phyloP scores from a whole-genome alignment of 495 filamentous ascomycete species.

The Cladorrhinum samala region DNA sequence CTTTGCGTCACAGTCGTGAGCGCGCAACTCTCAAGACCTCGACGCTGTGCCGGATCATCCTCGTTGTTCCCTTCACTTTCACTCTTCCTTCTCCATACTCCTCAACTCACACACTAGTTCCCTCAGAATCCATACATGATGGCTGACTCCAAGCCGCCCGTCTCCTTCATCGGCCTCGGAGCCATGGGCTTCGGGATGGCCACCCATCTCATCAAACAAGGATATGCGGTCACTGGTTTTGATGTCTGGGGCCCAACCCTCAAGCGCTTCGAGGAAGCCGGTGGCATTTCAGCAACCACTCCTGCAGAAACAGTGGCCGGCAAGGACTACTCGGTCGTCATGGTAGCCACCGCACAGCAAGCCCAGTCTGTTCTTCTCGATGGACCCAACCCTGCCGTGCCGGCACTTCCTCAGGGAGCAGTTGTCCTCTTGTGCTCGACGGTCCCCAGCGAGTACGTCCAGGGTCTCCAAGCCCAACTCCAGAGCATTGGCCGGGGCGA shows the following conservation, averaged over 20 bases:
- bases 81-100: background rate
- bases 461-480: conserved; percentile 52
- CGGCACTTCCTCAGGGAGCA: conserved; percentile 50
- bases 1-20: background rate
- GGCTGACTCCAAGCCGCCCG: conserved; percentile 41
- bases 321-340: conserved; percentile 61
- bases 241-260: conserved; percentile 70
- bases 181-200: conserved; percentile 91
- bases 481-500: conserved; percentile 50
- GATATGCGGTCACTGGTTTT: conserved; percentile 65
- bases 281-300: conserved; percentile 55
- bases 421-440: conserved; percentile 70
- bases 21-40: background rate
- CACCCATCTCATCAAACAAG: conserved; percentile 63
- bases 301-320: conserved; percentile 57
- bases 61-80: too few species aligned
- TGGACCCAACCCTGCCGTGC: conserved; percentile 50
- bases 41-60: too few species aligned
- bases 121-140: conserved; percentile 13
- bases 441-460: conserved; percentile 60
- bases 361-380: conserved; percentile 61
- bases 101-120: background rate
- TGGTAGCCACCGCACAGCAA: conserved; percentile 74
- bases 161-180: conserved; percentile 78
- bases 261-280: conserved; percentile 60